Percentiles rank a stretch among this genome's conserved stretches.
Conservation (phyloP, 352 stramenopile species). For the Blastocystis hominis region DNA sequence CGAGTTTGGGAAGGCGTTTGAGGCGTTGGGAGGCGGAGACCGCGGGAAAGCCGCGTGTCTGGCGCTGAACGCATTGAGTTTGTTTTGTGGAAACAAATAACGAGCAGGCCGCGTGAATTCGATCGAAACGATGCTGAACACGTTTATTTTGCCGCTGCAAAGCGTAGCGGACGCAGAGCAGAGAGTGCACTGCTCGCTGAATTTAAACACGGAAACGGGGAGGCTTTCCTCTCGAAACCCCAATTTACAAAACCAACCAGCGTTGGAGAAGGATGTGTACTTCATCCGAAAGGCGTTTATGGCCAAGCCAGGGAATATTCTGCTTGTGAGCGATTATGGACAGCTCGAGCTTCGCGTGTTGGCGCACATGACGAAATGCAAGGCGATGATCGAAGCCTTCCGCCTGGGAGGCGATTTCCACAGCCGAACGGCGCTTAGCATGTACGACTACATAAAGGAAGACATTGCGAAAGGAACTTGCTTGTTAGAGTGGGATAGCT, state of each 20-base stretch:
- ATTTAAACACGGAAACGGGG: conserved; percentile 97
- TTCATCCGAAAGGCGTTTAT: conserved; percentile 80
- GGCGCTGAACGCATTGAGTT: conserved; percentile 25
- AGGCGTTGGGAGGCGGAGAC: conserved; percentile 63
- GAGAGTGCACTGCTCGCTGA: conserved; percentile 92
- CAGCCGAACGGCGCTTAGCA: conserved; percentile 79
- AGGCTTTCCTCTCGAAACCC: conserved; percentile 86
- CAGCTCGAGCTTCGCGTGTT: conserved; percentile 96
- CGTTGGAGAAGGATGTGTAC: conserved; percentile 66
- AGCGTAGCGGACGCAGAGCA: conserved; percentile 78
- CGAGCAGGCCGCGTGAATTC: conserved; percentile 78
- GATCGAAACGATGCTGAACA: conserved; percentile 98
- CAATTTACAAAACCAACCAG: conserved; percentile 97
- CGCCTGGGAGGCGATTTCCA: conserved; percentile 80
- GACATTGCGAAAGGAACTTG: conserved; percentile 86
- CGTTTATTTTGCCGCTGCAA: conserved; percentile 83
- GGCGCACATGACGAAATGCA: conserved; percentile 91
- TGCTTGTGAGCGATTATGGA: conserved; percentile 98
- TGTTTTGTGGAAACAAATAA: background rate
- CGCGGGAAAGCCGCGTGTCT: conserved; percentile 82
- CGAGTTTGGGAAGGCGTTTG: conserved; percentile 72
- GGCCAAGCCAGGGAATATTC: conserved; percentile 77
- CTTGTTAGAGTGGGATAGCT: conserved; percentile 91
- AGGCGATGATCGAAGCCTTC: conserved; percentile 95
- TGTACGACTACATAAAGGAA: conserved; percentile 93